phyloP scores from a whole-genome alignment of 441 rosid genomes.

The Populus hybrid region DNA sequence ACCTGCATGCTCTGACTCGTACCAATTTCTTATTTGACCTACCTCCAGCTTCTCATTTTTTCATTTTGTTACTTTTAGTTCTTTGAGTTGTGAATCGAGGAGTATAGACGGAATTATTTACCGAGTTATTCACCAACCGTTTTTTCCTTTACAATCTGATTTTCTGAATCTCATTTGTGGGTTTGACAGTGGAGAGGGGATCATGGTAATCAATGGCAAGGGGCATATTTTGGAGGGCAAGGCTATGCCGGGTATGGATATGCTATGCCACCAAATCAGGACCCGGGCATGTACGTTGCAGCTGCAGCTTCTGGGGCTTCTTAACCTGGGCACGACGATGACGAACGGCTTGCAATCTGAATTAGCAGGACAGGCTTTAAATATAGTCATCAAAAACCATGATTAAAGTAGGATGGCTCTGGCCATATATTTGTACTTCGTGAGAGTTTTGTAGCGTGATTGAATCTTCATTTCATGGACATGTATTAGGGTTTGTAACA shows the following conservation, averaged over 20 bases:
- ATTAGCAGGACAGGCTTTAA: constrained; percentile 11
- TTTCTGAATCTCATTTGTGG: not conserved
- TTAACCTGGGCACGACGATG: constrained; percentile 25
- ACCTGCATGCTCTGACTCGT: not conserved
- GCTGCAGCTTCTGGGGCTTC: constrained; percentile 52
- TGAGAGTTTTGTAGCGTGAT: constrained; percentile 42
- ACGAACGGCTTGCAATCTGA: constrained; percentile 21
- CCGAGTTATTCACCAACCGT: not conserved
- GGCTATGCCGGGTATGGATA: constrained; percentile 60
- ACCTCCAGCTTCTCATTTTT: not conserved
- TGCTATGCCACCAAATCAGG: constrained; percentile 43
- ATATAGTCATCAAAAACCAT: constrained; percentile 16
- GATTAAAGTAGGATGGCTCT: constrained; percentile 26
- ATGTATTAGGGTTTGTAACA: constrained; percentile 29
- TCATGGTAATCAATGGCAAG: constrained; percentile 62
- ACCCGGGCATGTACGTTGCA: constrained; percentile 41
- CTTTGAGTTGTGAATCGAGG: not conserved
- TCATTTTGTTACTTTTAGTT: not conserved
- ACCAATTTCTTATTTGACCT: not conserved
- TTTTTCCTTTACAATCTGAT: constrained; percentile 3
- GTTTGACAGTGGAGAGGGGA: constrained; percentile 55
- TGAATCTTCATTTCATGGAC: constrained; percentile 19
- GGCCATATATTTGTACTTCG: constrained; percentile 22
- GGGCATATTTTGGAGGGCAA: constrained; percentile 61
- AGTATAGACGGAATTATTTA: too few relatives aligned